Conservation (phyloP, 2,329 filamentous ascomycete species). For the Fusarium continuum region DNA sequence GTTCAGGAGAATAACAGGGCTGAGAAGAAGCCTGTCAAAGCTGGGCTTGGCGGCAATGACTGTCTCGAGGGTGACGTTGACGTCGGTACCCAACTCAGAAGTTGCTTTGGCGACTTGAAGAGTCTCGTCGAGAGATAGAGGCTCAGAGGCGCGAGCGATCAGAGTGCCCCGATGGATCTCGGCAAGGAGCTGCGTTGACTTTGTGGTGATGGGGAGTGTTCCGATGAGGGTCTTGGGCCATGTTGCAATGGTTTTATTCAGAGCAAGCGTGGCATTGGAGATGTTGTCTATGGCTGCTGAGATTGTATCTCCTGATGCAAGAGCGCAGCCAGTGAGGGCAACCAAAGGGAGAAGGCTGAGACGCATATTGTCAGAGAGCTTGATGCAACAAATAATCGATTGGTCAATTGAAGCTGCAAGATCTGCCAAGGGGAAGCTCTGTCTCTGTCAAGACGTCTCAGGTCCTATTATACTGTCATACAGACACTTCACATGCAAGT, state of each 20-base stretch:
- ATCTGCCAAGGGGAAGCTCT: slow-evolving; percentile 14
- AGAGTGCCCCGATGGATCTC: slow-evolving; percentile 52
- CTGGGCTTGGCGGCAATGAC: slow-evolving; percentile 53
- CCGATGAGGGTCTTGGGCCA: slow-evolving; percentile 53
- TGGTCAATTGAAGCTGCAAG: slow-evolving; percentile 27
- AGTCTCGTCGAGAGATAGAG: slow-evolving; percentile 51
- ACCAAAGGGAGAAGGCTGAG: slow-evolving; percentile 38
- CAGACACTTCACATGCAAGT: slow-evolving; percentile 29
- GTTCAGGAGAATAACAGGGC: slow-evolving; percentile 54
- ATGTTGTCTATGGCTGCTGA: slow-evolving; percentile 49
- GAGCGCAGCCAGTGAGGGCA: slow-evolving; percentile 36
- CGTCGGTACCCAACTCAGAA: slow-evolving; percentile 47
- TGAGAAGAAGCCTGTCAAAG: slow-evolving; percentile 55
- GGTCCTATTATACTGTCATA: slow-evolving; percentile 28
- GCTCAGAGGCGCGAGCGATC: slow-evolving; percentile 49
- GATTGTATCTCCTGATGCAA: slow-evolving; percentile 50
- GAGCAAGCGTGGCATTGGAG: slow-evolving; percentile 44
- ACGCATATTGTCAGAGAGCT: slow-evolving; percentile 35
- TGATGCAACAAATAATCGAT: slow-evolving; percentile 24
- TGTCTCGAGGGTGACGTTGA: slow-evolving; percentile 52
- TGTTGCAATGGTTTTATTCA: slow-evolving; percentile 47
- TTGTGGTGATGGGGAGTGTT: slow-evolving; percentile 52
- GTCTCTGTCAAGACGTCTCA: neutral
- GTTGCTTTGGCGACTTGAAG: slow-evolving; percentile 52
- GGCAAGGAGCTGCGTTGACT: slow-evolving; percentile 51